phyloP scores from a whole-genome alignment of 208 protist species.

The Vickermania ingenoplastis region DNA sequence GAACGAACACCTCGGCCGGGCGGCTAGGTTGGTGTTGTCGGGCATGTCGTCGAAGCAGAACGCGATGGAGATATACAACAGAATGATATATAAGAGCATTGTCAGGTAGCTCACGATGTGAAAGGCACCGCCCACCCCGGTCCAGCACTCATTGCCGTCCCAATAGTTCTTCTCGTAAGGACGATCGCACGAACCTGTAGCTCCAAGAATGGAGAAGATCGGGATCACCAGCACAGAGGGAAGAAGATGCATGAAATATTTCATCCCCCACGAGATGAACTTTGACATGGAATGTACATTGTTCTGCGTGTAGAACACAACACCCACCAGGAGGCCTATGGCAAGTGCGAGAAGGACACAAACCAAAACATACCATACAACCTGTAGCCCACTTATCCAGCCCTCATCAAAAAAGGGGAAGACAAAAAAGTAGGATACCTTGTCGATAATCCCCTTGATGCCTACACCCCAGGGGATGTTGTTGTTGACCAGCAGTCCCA shows the following conservation, averaged over 20 bases:
- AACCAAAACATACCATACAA: slow-evolving; percentile 1
- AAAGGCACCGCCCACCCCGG: background rate
- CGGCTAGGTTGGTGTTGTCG: slow-evolving; percentile 8
- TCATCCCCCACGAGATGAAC: background rate
- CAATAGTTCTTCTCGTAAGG: slow-evolving; percentile 4
- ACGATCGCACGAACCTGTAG: slow-evolving; percentile 5
- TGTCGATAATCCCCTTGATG: background rate
- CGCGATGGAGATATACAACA: background rate
- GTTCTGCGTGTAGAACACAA: background rate
- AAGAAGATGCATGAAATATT: slow-evolving; percentile 1
- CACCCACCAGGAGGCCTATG: background rate
- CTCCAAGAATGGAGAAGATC: slow-evolving; percentile 1
- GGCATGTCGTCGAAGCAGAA: slow-evolving; percentile 13
- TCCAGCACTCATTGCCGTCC: slow-evolving; percentile 1
- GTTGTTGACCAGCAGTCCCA: slow-evolving; percentile 7
- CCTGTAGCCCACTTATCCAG: slow-evolving; percentile 1
- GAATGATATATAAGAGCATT: background rate
- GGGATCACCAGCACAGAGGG: slow-evolving; percentile 5
- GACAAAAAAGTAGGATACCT: slow-evolving; percentile 13
- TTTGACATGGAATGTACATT: slow-evolving; percentile 3
- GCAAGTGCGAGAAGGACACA: slow-evolving; percentile 4
- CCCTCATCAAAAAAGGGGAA: slow-evolving; percentile 9
- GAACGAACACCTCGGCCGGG: background rate
- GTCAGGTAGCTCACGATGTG: background rate
- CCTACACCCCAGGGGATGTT: slow-evolving; percentile 9